phyloP scores from a whole-genome alignment of 305 asterid genomes.

The Plantago lanceolata region DNA sequence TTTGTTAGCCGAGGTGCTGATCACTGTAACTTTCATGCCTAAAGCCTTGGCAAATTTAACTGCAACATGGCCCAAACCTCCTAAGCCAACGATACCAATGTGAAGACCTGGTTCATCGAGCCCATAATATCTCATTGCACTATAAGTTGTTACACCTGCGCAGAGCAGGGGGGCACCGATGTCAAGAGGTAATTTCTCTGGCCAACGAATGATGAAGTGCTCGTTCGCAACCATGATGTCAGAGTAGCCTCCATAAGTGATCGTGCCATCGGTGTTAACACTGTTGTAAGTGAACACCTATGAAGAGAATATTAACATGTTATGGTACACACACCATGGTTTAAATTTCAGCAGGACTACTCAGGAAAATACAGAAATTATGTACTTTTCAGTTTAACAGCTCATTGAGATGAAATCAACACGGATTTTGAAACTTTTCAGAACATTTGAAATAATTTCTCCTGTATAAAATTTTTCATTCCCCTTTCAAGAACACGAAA shows the following conservation, averaged over 20 bases:
- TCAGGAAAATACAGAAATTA: too few species aligned
- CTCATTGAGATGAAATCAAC: too few species aligned
- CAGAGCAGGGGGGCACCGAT: conserved; percentile 30
- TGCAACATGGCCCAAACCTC: conserved; percentile 36
- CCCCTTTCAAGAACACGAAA: too few species aligned
- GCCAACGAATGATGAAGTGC: conserved; percentile 30
- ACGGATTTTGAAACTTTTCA: too few species aligned
- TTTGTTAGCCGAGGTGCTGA: conserved; percentile 27
- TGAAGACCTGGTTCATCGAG: conserved; percentile 30
- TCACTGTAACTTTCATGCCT: conserved; percentile 28
- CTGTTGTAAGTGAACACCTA: conserved; percentile 21
- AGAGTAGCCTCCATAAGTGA: conserved; percentile 33
- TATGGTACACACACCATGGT: neutral
- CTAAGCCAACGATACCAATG: conserved; percentile 32
- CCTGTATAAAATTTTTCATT: too few species aligned
- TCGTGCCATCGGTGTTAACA: conserved; percentile 24
- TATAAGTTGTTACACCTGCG: conserved; percentile 33
- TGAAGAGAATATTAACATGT: neutral
- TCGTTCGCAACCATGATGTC: conserved; percentile 29
- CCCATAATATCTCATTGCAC: conserved; percentile 25
- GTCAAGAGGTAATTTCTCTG: conserved; percentile 26
- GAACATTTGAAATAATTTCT: too few species aligned
- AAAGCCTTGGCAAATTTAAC: conserved; percentile 29
- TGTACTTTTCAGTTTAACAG: too few species aligned
- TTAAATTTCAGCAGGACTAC: too few species aligned